Conservation (phyloP, 495 filamentous ascomycete species). For the Penicillium coffeae region DNA sequence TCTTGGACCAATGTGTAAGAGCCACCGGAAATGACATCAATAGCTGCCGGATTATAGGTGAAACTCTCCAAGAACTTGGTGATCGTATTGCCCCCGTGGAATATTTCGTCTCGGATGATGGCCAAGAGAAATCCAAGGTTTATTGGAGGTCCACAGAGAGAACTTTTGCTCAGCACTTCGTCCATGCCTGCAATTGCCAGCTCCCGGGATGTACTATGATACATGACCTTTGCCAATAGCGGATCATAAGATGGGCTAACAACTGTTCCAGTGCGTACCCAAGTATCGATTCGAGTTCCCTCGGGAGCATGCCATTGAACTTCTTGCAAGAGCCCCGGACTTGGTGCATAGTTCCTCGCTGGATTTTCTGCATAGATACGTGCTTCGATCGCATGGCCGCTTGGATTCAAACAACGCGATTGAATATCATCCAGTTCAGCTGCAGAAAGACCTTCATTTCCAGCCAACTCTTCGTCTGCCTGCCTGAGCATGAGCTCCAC, state of each 20-base stretch:
- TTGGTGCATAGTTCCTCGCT: constrained; percentile 51
- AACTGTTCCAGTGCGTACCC: constrained; percentile 53
- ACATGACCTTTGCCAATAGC: constrained; percentile 61
- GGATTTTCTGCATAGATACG: constrained; percentile 62
- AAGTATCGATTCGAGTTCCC: constrained; percentile 57
- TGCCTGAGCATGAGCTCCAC: constrained; percentile 54
- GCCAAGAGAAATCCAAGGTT: constrained; percentile 52
- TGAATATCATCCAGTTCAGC: constrained; percentile 25
- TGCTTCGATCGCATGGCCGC: constrained; percentile 53
- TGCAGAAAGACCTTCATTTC: constrained; percentile 35
- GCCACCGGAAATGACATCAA: constrained; percentile 55
- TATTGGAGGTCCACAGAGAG: constrained; percentile 53
- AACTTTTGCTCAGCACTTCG: constrained; percentile 34
- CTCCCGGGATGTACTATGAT: constrained; percentile 39
- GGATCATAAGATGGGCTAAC: constrained; percentile 53
- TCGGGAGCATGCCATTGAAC: constrained; percentile 46
- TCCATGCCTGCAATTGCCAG: constrained; percentile 43
- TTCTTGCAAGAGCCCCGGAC: constrained; percentile 53
- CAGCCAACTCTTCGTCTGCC: constrained; percentile 38
- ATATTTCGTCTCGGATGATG: constrained; percentile 41
- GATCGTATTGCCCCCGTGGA: constrained; percentile 47
- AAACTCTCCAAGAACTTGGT: constrained; percentile 52
- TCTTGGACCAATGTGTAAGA: constrained; percentile 59
- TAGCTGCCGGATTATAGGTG: constrained; percentile 44
- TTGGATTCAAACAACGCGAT: constrained; percentile 26